Percentiles rank a stretch among this genome's conserved stretches.
Evolutionary conservation across 768 basidiomycete species (phyloP).

Genomic region (Suillus plorans): DNA sequence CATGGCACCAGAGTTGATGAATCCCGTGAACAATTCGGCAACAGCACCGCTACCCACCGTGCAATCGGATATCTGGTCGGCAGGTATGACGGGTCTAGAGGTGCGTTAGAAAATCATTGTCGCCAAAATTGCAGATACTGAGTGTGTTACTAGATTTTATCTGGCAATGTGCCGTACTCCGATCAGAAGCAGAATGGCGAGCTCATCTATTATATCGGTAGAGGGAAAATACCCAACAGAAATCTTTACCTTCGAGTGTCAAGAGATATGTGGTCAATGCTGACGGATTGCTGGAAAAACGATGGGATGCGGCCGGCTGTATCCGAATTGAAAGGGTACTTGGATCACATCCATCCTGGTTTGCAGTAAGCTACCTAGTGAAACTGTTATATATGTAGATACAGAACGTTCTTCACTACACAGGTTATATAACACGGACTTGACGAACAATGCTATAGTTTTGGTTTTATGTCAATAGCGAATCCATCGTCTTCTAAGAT

Average conservation of each 20-base stretch:
- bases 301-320: background rate
- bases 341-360: background rate
- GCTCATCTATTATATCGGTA: background rate
- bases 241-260: background rate
- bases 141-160: slow-evolving; percentile 7
- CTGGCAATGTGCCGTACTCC: slow-evolving; percentile 1
- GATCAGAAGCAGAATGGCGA: background rate
- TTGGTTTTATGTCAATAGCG: slow-evolving; percentile 23
- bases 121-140: background rate
- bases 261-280: background rate
- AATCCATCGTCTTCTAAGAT: slow-evolving; percentile 57
- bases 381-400: background rate
- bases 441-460: slow-evolving; percentile 18
- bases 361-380: background rate
- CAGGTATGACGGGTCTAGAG: slow-evolving; percentile 36
- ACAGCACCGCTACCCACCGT: slow-evolving; percentile 21
- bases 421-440: background rate
- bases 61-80: slow-evolving; percentile 37
- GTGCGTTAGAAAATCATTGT: slow-evolving; percentile 14
- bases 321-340: background rate
- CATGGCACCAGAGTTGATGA: slow-evolving; percentile 38
- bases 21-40: slow-evolving; percentile 10
- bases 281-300: background rate
- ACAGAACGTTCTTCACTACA: background rate
- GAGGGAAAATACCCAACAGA: background rate